Conservation (phyloP, 495 filamentous ascomycete genomes). For the Niebla homalea region DNA sequence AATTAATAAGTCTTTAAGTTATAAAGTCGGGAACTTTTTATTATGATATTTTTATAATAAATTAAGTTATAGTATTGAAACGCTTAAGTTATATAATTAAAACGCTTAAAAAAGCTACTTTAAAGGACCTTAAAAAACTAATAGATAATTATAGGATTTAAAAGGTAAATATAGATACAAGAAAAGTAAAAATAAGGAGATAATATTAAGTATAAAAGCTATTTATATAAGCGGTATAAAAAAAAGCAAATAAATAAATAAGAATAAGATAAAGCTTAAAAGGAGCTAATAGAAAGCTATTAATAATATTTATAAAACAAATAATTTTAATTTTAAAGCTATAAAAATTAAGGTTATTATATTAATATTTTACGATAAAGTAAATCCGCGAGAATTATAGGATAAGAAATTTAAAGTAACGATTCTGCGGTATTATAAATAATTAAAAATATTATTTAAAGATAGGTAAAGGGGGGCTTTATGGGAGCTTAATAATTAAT, state of each 20-base stretch:
- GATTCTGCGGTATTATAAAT: background rate
- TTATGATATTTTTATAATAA: background rate
- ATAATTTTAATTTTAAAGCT: background rate
- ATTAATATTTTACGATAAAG: background rate
- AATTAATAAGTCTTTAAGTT: background rate
- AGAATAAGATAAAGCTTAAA: background rate
- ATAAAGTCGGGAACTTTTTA: background rate
- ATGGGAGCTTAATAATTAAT: background rate
- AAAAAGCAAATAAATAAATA: background rate
- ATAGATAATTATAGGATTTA: too few species aligned
- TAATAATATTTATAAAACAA: background rate
- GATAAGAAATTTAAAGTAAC: conserved; percentile 12
- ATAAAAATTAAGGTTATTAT: background rate
- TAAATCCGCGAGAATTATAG: background rate
- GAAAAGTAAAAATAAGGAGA: background rate
- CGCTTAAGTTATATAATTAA: too few species aligned
- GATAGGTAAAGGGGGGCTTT: too few species aligned
- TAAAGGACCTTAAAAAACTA: too few species aligned
- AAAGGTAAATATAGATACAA: too few species aligned
- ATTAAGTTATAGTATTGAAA: background rate
- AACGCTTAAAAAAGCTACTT: too few species aligned
- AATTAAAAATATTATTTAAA: background rate
- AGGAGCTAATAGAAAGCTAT: background rate
- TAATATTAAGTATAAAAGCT: background rate
- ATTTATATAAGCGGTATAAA: background rate